Base-by-base conservation (phyloP, 306 rosid genomes). In the Fragaria iinumae region DNA sequence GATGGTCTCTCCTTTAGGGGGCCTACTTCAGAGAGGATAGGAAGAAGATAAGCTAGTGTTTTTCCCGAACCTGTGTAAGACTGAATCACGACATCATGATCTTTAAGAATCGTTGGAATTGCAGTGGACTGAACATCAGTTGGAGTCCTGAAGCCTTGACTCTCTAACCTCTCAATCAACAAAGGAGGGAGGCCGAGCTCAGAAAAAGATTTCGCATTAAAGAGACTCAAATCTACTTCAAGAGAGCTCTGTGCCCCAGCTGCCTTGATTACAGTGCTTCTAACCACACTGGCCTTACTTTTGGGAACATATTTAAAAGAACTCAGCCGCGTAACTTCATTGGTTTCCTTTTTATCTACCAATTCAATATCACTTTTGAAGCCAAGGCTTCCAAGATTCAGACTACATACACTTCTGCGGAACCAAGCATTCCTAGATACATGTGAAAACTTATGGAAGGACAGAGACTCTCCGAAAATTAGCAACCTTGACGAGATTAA, bases 61-160 rank as follows among this genome's bases (percentile, higher is more conserved):
- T 94, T 94, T 75, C 97, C 98, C 0, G 98, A 94, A 74, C 98
- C 98, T 0, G 97, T 94, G 85, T 94, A 94, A 64, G 97, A 94
- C 82, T 94, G 98, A 85, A 94, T 94, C 72, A 94, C 90, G 27
- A 82, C 96, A 87, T 94, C 97, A 23, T 76, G 90, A 72, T 84
- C 82, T 72, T 92, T 72, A 32, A 92, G 87, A 79, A 92, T 87
- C 20, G 92, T 84, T 45, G 98, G 98, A 86, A 94, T 83, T 1
- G 96, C 91, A 47, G 93, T 85, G 76, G 96, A 89, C 72, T 94
- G 98, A 80, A 94, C 94, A 67, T 89, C 95, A 0, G 98, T 94
- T 0, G 98, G 98, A 82, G 86, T 88, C 1, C 68, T 75, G 65
- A 95, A 90, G 71, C 98, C 93, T 77, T 88, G 95, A 11, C 69